These are phyloP conservation scores for Nitzschia putrida DNA, from an alignment of 108 stramenopile genomes.

Conservation along the genomic window DNA sequence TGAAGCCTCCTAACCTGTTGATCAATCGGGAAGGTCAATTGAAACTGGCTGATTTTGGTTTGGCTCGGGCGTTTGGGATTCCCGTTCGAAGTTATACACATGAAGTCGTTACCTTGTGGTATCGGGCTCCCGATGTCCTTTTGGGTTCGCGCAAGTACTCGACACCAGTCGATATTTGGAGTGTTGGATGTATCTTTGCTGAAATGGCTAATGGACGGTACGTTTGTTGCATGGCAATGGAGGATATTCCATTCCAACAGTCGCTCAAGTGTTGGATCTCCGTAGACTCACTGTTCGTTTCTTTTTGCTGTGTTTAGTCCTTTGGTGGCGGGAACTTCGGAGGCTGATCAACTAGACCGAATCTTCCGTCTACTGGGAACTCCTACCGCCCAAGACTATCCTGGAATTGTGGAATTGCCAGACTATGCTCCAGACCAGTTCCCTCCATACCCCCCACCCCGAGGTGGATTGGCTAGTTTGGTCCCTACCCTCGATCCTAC, in stretches of 20 bases:
- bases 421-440: conserved; percentile 76
- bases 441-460: conserved; percentile 84
- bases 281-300: neutral
- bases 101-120: conserved; percentile 99
- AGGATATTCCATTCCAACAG: neutral
- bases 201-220: conserved; percentile 95
- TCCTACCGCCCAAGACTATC: conserved; percentile 76
- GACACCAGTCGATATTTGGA: conserved; percentile 99
- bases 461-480: conserved; percentile 74
- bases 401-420: conserved; percentile 92
- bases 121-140: conserved; percentile 97
- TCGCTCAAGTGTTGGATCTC: neutral
- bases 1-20: conserved; percentile 94
- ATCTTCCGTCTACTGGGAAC: conserved; percentile 92
- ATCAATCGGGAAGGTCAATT: conserved; percentile 96
- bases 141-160: conserved; percentile 95
- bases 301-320: conserved; percentile 37
- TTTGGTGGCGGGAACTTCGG: conserved; percentile 87
- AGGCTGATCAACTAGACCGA: conserved; percentile 88
- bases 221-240: neutral
- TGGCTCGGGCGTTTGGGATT: conserved; percentile 97
- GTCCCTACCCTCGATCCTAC: conserved; percentile 80
- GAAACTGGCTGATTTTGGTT: conserved; percentile 99
- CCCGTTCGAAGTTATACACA: conserved; percentile 94
- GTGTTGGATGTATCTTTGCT: conserved; percentile 96